These are phyloP conservation scores for Fraxinus sp. DNA, from an alignment of 305 asterid species.

Conservation along the genomic window DNA sequence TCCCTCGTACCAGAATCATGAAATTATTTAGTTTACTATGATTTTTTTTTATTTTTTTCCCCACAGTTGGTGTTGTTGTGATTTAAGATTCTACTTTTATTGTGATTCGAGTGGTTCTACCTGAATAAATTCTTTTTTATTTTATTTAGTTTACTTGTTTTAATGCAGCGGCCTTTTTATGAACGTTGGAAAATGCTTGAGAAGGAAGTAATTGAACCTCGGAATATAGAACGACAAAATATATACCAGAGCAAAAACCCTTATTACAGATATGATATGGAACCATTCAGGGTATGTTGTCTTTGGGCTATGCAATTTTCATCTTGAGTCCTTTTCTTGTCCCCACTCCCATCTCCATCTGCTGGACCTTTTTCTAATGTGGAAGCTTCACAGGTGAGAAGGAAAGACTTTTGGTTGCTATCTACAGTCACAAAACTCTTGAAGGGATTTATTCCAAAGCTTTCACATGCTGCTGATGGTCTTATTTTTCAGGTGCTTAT, in stretches of 20 bases:
- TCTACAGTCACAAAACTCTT: too few relatives aligned
- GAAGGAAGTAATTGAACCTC: conserved; percentile 90
- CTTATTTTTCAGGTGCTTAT: too few relatives aligned
- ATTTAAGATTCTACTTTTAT: neutral
- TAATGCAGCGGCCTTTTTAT: conserved; percentile 75
- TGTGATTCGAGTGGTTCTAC: conserved; percentile 1
- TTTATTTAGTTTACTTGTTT: conserved; percentile 19
- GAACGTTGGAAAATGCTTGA: conserved; percentile 98
- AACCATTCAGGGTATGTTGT: conserved; percentile 81
- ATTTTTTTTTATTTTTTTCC: neutral
- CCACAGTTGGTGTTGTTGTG: neutral
- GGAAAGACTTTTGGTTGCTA: too few relatives aligned
- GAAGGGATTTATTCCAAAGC: too few relatives aligned
- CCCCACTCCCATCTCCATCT: neutral
- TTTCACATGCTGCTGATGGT: too few relatives aligned
- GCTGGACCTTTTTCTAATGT: conserved; percentile 32
- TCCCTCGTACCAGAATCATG: neutral
- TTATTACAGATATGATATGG: conserved; percentile 83
- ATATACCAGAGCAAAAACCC: conserved; percentile 68
- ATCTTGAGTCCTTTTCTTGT: conserved; percentile 17
- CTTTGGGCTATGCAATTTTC: conserved; percentile 26
- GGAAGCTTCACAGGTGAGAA: conserved; percentile 66
- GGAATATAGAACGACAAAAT: conserved; percentile 70
- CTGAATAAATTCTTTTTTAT: conserved; percentile 7
- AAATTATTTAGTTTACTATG: neutral